A percentile compares a stretch with the other conserved stretches of the same genome.
Conservation (phyloP, 2,329 filamentous ascomycete species). For the Aureobasidium sp. region DNA sequence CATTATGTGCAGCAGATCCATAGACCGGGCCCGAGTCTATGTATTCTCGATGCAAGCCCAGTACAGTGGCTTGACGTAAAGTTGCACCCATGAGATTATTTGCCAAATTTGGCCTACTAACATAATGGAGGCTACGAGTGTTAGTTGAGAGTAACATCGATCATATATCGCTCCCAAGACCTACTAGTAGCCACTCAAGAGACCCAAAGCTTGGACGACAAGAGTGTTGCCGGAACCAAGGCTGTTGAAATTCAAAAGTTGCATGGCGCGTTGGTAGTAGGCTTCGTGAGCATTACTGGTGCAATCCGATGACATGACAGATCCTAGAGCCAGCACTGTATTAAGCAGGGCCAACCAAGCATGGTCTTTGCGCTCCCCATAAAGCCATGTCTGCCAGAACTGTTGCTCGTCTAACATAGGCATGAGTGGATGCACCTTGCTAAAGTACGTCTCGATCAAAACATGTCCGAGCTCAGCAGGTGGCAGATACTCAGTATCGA, state of each 20-base stretch:
- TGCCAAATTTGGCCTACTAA: constrained; percentile 29
- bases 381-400: constrained; percentile 28
- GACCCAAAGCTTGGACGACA: constrained; percentile 26
- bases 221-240: constrained; percentile 28
- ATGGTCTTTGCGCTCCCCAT: constrained; percentile 25
- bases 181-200: constrained; percentile 27
- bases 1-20: constrained; percentile 37
- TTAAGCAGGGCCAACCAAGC: constrained; percentile 29
- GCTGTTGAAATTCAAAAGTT: constrained; percentile 25
- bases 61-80: constrained; percentile 27
- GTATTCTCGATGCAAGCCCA: constrained; percentile 29
- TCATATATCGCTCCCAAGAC: neutral
- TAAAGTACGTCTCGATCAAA: constrained; percentile 29
- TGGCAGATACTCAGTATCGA: constrained; percentile 21
- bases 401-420: constrained; percentile 30
- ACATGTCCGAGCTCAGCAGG: constrained; percentile 25
- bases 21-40: constrained; percentile 29
- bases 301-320: constrained; percentile 24
- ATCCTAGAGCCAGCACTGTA: constrained; percentile 28
- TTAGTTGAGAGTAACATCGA: neutral
- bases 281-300: constrained; percentile 25
- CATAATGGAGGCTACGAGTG: constrained; percentile 23
- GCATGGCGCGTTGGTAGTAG: constrained; percentile 27
- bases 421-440: constrained; percentile 27
- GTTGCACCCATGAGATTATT: constrained; percentile 29